A percentile compares a stretch with the other conserved stretches of the same genome.
phyloP scores from a whole-genome alignment of 176 grass and related monocot genomes.

The Oryza australiensis region DNA sequence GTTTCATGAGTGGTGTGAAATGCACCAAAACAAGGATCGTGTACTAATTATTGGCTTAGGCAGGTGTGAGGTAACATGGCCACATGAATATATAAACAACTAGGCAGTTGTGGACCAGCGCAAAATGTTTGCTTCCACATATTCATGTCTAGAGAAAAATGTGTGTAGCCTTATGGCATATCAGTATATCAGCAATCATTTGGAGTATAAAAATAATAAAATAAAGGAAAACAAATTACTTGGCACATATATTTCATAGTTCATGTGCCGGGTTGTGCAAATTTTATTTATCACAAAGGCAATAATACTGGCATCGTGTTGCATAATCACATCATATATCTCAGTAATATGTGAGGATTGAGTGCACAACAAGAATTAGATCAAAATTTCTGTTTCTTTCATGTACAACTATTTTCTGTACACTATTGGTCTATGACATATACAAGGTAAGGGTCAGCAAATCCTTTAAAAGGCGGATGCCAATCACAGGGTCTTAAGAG shows the following conservation, averaged over 20 bases:
- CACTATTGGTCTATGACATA: not conserved
- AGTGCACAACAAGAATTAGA: not conserved
- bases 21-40: conserved; percentile 1
- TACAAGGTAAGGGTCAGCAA: not conserved
- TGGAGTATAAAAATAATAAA: not conserved
- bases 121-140: not conserved
- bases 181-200: no score
- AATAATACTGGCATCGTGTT: not conserved
- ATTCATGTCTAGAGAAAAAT: not conserved
- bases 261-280: no score
- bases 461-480: conserved; percentile 38
- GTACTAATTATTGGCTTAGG: not conserved
- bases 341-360: not conserved
- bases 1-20: not conserved
- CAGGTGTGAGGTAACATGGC: not conserved
- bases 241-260: not conserved
- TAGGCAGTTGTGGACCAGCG: not conserved
- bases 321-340: not conserved
- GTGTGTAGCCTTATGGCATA: no score
- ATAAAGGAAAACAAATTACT: no score
- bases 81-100: not conserved
- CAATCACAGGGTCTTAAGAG: conserved; percentile 4
- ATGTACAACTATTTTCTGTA: not conserved
- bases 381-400: not conserved
- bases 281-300: not conserved